Conservation (phyloP, 1,139 yeast species). For the Candida sp. region DNA sequence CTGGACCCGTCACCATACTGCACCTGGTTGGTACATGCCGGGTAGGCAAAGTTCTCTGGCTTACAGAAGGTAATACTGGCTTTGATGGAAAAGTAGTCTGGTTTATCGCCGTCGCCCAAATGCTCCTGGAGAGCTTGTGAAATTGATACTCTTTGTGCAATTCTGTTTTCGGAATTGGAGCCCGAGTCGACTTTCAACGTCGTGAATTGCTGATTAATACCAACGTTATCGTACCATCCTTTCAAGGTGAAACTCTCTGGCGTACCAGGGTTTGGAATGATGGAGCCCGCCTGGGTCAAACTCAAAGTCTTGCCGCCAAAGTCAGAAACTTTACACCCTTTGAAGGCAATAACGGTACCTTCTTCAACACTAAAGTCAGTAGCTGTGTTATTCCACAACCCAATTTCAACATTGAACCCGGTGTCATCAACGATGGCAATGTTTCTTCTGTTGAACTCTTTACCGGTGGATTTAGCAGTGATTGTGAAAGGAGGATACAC, state of each 20-base stretch:
- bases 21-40: constrained; percentile 76
- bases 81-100: constrained; percentile 78
- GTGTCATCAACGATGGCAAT: constrained; percentile 86
- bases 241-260: constrained; percentile 86
- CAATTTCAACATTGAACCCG: constrained; percentile 74
- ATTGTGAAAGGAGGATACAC: constrained; percentile 79
- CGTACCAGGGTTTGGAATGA: constrained; percentile 83
- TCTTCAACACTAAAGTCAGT: constrained; percentile 71
- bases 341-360: constrained; percentile 90
- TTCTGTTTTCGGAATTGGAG: constrained; percentile 33
- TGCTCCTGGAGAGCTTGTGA: constrained; percentile 69
- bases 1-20: constrained; percentile 16
- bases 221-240: constrained; percentile 95
- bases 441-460: constrained; percentile 92
- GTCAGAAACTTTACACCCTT: constrained; percentile 90
- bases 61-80: constrained; percentile 76
- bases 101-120: constrained; percentile 73
- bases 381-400: constrained; percentile 93
- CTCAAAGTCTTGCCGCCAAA: constrained; percentile 89
- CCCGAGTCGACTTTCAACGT: constrained; percentile 46
- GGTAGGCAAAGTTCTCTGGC: constrained; percentile 81
- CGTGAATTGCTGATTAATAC: constrained; percentile 64
- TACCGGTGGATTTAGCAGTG: constrained; percentile 92
- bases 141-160: constrained; percentile 64
- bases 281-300: constrained; percentile 76